Conservation (phyloP, 139 green algal genomes). For the Protoeuglena noctilucae region DNA sequence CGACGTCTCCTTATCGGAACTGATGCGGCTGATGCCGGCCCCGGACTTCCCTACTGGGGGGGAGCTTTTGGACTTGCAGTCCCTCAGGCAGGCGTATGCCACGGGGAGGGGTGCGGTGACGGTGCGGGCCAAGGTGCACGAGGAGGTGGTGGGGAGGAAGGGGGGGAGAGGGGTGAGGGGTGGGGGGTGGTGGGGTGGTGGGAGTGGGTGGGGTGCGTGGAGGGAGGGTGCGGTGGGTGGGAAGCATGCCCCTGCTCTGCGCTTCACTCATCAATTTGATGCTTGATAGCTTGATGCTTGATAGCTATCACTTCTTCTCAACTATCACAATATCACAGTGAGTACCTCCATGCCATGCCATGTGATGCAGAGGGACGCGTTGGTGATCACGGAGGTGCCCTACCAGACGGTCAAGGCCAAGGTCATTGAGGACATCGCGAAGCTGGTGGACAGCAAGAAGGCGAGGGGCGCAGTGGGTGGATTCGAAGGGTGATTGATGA, state of each 20-base stretch:
- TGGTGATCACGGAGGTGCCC: constrained; percentile 81
- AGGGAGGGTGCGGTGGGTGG: too few relatives aligned
- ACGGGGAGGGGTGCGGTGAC: constrained; percentile 51
- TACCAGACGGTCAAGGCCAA: constrained; percentile 83
- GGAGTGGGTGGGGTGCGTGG: background rate
- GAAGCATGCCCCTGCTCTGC: too few relatives aligned
- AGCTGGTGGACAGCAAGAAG: constrained; percentile 58
- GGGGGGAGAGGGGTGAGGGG: too few relatives aligned
- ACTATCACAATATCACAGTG: too few relatives aligned
- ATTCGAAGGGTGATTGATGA: constrained; percentile 26
- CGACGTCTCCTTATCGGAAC: constrained; percentile 40
- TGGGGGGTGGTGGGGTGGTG: too few relatives aligned
- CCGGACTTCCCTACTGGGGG: constrained; percentile 93
- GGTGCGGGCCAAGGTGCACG: constrained; percentile 39
- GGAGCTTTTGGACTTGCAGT: constrained; percentile 30
- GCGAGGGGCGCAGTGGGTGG: constrained; percentile 4
- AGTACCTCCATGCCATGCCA: too few relatives aligned
- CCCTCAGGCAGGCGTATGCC: constrained; percentile 39
- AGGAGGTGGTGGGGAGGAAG: too few relatives aligned
- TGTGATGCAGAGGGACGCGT: background rate
- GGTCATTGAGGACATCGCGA: constrained; percentile 58
- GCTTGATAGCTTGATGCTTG: too few relatives aligned
- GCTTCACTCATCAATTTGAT: too few relatives aligned
- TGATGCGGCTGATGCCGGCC: constrained; percentile 69
- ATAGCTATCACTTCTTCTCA: too few relatives aligned